Evolutionary conservation across 2,329 filamentous ascomycete genomes (phyloP), one percentile per base, ranked within the genome.

Genomic region (Myriosclerotinia curreyana): DNA sequence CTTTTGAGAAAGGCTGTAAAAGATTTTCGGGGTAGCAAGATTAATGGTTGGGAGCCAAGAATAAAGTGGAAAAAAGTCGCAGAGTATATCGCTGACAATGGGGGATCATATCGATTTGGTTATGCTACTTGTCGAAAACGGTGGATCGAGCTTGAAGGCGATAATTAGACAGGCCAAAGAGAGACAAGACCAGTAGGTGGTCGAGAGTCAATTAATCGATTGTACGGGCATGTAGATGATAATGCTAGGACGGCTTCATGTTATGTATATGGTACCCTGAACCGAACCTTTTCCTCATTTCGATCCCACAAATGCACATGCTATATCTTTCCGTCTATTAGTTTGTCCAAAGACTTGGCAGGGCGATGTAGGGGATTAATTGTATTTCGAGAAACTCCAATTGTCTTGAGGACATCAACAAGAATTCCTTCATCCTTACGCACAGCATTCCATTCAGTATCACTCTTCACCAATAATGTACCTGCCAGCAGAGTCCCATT

Each of bases 401-500:
- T 72, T 31, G 69, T 67, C 62, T 48, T 67, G 50, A 84, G 66
- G 5, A 83, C 71, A 59, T 73, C 69, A n/a, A 69, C 62, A 48
- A 84, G 69, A 69, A 76, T 76, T 31, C 75, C 72, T 49, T 80
- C 75, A n/a, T 74, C 74, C 11, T 69, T 67, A 63, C 76, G 75
- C 59, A 88, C 68, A 0, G 78, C 79, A 65, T 85, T 76, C 83
- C 84, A 87, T 73, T 87, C 84, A 3, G 72, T 75, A 69, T 83
- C 75, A 36, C 73, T 84, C 76, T 87, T 88, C 20, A 88, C 85
- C 62, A 88, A 75, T 34, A 85, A 82, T 12, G 85, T 88, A 8
- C 86, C 86, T 12, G 85, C 86, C 66, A 88, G 73, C n/a, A 88
- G 74, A 0, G 86, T 87, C 3, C 86, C 86, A 62, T 88, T 88